Percentiles rank a stretch among this genome's conserved stretches.
Conservation (phyloP, 305 asterid genomes). For the Lippia alba region DNA sequence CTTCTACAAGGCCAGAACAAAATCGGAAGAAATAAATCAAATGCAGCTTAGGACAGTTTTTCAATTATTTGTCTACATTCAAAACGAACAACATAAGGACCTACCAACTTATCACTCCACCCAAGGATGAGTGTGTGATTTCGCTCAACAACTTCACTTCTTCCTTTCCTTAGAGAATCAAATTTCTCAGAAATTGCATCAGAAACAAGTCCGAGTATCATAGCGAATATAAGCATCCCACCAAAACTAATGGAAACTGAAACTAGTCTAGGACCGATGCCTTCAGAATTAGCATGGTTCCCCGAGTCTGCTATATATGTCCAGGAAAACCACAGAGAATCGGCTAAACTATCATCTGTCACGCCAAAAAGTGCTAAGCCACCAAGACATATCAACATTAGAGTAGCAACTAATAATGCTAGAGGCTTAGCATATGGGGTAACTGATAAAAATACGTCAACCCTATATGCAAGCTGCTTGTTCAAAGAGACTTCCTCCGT, state of each 20-base stretch:
- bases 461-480: constrained; percentile 81
- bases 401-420: constrained; percentile 80
- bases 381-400: constrained; percentile 76
- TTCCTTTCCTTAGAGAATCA: constrained; percentile 93
- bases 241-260: constrained; percentile 86
- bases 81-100: constrained; percentile 33
- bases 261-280: constrained; percentile 76
- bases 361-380: constrained; percentile 90
- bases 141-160: constrained; percentile 90
- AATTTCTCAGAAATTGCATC: constrained; percentile 96
- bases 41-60: constrained; percentile 13
- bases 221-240: constrained; percentile 96
- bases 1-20: constrained; percentile 16
- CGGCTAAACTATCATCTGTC: constrained; percentile 74
- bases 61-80: constrained; percentile 1
- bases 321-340: constrained; percentile 92
- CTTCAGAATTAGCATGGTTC: constrained; percentile 85
- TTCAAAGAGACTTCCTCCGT: constrained; percentile 73
- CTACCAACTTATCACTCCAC: constrained; percentile 95
- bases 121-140: constrained; percentile 93
- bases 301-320: constrained; percentile 85
- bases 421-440: constrained; percentile 88
- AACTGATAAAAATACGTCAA: constrained; percentile 76
- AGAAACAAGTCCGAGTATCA: constrained; percentile 96
- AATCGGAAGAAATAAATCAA: constrained; percentile 10